Conservation (phyloP, 306 rosid genomes). For the Corylus avellana region DNA sequence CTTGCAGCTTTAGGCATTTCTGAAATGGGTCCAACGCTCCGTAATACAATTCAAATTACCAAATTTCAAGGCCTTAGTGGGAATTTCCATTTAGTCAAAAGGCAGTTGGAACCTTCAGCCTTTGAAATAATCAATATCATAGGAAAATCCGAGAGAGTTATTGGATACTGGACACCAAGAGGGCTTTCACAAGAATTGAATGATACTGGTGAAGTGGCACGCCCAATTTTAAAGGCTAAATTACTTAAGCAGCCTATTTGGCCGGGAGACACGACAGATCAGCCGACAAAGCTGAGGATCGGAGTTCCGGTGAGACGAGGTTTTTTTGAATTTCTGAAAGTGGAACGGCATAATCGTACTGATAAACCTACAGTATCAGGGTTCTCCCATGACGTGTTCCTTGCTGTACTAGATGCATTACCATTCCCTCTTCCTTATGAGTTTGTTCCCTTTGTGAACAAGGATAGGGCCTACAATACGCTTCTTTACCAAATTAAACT, state of each 20-base stretch:
- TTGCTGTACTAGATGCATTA: constrained; percentile 19
- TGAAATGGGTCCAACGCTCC: constrained; percentile 17
- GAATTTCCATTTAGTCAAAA: constrained; percentile 20
- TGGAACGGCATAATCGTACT: constrained; percentile 9
- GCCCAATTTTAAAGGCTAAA: background rate
- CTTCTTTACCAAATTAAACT: constrained; percentile 15
- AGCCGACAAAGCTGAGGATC: constrained; percentile 34
- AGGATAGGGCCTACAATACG: constrained; percentile 19
- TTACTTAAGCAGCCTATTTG: constrained; percentile 32
- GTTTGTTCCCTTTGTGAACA: constrained; percentile 8
- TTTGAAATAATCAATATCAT: constrained; percentile 37
- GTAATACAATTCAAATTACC: background rate
- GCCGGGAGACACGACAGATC: constrained; percentile 36
- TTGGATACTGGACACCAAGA: constrained; percentile 33
- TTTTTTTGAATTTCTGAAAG: constrained; percentile 24
- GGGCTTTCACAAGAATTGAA: constrained; percentile 9
- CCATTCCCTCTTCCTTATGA: constrained; percentile 31
- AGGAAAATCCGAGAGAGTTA: constrained; percentile 23
- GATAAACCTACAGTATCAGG: constrained; percentile 29
- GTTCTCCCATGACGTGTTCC: constrained; percentile 30
- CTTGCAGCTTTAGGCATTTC: constrained; percentile 17
- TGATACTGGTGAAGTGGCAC: background rate
- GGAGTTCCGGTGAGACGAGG: constrained; percentile 34
- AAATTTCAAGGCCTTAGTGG: constrained; percentile 32
- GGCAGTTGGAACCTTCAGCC: constrained; percentile 31